Evolutionary conservation across 345 rosid species (phyloP).

Genomic region (Sisymbrium irio): DNA sequence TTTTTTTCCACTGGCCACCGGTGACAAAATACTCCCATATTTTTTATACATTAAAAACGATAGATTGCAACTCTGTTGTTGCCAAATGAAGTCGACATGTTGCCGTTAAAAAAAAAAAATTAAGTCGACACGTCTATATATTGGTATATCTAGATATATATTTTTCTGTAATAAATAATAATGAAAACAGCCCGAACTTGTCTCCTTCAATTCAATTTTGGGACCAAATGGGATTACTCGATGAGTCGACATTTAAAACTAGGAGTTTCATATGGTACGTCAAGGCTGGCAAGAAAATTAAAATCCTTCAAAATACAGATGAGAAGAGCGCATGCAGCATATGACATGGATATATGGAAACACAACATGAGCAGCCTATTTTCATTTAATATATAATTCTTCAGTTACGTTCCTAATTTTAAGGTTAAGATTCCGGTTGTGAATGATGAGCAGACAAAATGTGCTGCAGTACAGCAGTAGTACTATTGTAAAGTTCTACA

Average conservation of each 20-base stretch:
- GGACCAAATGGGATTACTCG: background rate
- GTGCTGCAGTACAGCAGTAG: background rate
- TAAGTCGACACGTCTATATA: background rate
- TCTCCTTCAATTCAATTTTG: background rate
- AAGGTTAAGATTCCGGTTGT: background rate
- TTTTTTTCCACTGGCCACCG: background rate
- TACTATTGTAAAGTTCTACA: background rate
- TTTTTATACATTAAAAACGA: background rate
- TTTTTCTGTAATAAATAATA: background rate
- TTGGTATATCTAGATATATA: background rate
- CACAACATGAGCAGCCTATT: background rate
- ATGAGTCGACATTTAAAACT: background rate
- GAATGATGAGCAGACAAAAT: constrained; percentile 2
- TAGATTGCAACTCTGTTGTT: background rate
- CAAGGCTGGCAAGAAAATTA: background rate
- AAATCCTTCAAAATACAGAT: background rate
- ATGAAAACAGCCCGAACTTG: background rate
- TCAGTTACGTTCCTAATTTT: background rate
- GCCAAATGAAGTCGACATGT: background rate
- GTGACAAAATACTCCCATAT: background rate
- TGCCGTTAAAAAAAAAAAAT: too few species aligned
- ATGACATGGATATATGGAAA: background rate
- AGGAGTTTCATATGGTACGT: background rate
- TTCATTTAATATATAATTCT: background rate
- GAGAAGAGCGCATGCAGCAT: background rate